These are phyloP conservation scores for Cyathus striatus DNA, from an alignment of 768 basidiomycete genomes.

Conservation along the genomic window DNA sequence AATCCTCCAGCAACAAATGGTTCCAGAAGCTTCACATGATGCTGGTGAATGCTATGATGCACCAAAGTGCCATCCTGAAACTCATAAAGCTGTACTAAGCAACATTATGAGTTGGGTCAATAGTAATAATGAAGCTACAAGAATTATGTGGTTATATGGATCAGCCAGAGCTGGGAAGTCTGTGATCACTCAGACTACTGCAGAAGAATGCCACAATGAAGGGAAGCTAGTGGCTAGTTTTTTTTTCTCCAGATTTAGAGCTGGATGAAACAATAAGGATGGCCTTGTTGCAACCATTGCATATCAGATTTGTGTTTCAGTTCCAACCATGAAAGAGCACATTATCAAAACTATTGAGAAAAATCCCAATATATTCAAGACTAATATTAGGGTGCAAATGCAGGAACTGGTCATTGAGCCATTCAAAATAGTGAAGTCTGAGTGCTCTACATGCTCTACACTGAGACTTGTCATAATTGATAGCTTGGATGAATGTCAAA, in stretches of 20 bases:
- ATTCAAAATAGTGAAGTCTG: no score
- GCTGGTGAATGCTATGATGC: not conserved
- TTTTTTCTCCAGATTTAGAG: slow-evolving; percentile 2
- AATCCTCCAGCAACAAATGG: no score
- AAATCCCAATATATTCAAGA: not conserved
- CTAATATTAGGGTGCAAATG: not conserved
- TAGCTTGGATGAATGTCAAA: not conserved
- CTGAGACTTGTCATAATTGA: not conserved
- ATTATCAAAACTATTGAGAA: not conserved
- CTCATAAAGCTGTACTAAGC: not conserved
- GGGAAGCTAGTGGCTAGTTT: slow-evolving; percentile 4
- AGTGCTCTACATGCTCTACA: not conserved
- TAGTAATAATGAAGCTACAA: not conserved
- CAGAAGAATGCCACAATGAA: not conserved
- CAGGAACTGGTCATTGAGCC: not conserved
- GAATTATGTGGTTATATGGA: slow-evolving; percentile 5
- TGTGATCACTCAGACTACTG: slow-evolving; percentile 6
- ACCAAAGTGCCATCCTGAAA: slow-evolving; percentile 1
- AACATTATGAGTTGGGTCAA: not conserved
- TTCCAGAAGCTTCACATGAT: no score
- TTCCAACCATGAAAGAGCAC: not conserved
- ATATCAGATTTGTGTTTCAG: slow-evolving; percentile 3
- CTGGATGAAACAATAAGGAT: not conserved
- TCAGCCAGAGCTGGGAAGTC: slow-evolving; percentile 5
- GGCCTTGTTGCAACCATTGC: slow-evolving; percentile 2